Percentiles rank a stretch among this genome's conserved stretches.
phyloP scores from a whole-genome alignment of 306 rosid species.

The Medicago lupulina region DNA sequence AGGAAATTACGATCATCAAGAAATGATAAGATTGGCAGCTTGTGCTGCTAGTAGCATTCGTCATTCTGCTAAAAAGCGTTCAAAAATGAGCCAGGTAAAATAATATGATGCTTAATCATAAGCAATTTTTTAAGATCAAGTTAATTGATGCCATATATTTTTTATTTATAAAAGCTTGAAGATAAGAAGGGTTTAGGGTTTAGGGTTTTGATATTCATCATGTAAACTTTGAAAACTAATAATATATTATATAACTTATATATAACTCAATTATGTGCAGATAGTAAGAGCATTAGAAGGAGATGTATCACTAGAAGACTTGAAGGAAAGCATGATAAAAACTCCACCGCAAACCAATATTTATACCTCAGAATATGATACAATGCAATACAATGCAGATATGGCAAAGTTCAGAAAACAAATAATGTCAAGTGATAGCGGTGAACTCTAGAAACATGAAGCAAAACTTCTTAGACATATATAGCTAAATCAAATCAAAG shows the following conservation, averaged over 20 bases:
- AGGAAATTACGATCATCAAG: constrained; percentile 54
- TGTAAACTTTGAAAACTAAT: too few species aligned
- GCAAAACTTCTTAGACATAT: too few species aligned
- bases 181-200: too few species aligned
- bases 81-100: constrained; percentile 84
- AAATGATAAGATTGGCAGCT: constrained; percentile 75
- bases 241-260: too few species aligned
- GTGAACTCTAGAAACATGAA: too few species aligned
- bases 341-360: constrained; percentile 35
- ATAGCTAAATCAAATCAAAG: too few species aligned
- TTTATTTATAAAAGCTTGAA: too few species aligned
- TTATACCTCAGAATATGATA: constrained; percentile 57
- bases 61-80: constrained; percentile 75
- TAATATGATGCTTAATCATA: background rate
- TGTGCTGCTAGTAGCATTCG: constrained; percentile 85
- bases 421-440: constrained; percentile 45
- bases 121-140: background rate
- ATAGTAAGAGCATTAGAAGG: constrained; percentile 79
- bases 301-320: constrained; percentile 65
- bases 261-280: constrained; percentile 41
- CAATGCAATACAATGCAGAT: constrained; percentile 66
- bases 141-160: background rate
- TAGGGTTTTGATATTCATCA: too few species aligned
- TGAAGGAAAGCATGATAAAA: constrained; percentile 59
- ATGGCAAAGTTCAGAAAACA: constrained; percentile 65